phyloP scores from a whole-genome alignment of 139 green algal genomes.

The Chlamydomonas sp. region DNA sequence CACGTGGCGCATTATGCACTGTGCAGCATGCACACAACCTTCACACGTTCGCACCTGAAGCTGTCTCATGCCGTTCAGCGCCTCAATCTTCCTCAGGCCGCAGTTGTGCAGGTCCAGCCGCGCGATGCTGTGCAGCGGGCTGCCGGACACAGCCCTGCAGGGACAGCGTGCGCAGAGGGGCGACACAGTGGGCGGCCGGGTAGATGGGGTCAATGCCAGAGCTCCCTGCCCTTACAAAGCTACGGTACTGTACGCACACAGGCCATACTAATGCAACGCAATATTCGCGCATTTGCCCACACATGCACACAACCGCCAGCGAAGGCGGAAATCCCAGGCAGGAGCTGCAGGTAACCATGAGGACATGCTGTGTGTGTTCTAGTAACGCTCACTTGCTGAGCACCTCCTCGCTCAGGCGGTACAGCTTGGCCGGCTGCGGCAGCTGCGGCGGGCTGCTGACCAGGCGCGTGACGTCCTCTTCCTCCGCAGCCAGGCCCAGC shows the following conservation, averaged over 20 bases:
- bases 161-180: background rate
- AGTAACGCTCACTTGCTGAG: slow-evolving; percentile 22
- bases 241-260: too few relatives aligned
- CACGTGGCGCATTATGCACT: too few relatives aligned
- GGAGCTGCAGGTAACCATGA: slow-evolving; percentile 19
- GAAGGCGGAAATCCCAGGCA: background rate
- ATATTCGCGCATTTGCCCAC: too few relatives aligned
- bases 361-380: background rate
- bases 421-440: slow-evolving; percentile 13
- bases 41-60: slow-evolving; percentile 16
- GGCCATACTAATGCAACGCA: too few relatives aligned
- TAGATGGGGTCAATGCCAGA: too few relatives aligned
- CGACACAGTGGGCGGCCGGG: too few relatives aligned
- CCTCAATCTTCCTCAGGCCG: slow-evolving; percentile 55
- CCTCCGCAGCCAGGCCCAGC: slow-evolving; percentile 8
- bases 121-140: slow-evolving; percentile 41
- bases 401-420: slow-evolving; percentile 15
- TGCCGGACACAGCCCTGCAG: slow-evolving; percentile 12
- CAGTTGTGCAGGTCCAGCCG: slow-evolving; percentile 69
- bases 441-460: slow-evolving; percentile 5
- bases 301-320: too few relatives aligned
- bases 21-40: background rate
- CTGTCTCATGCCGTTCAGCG: slow-evolving; percentile 19
- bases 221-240: too few relatives aligned
- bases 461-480: slow-evolving; percentile 25